Conservation (phyloP, 257 asterid genomes). For the Capsicum chinense region DNA sequence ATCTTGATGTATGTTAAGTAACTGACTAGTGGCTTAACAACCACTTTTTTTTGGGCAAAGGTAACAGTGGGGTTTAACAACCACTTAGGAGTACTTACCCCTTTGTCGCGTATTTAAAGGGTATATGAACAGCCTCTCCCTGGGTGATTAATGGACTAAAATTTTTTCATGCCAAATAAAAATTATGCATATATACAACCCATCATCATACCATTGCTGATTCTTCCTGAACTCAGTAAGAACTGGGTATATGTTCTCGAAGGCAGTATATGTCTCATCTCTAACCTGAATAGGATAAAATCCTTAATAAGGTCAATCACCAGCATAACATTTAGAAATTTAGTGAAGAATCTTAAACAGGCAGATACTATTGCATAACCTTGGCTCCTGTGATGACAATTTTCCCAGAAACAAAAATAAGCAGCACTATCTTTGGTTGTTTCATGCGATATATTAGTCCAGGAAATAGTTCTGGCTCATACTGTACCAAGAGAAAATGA, state of each 20-base stretch:
- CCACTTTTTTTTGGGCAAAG: background rate
- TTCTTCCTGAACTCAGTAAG: conserved; percentile 88
- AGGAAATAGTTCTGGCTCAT: conserved; percentile 95
- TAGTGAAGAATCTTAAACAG: background rate
- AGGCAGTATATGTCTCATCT: conserved; percentile 87
- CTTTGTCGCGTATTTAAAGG: background rate
- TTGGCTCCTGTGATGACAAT: conserved; percentile 96
- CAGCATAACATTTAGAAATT: background rate
- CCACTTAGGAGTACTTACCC: background rate
- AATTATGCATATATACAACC: background rate
- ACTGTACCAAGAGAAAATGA: conserved; percentile 52
- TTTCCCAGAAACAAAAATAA: conserved; percentile 91
- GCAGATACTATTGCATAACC: conserved; percentile 44
- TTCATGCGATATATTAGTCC: conserved; percentile 93
- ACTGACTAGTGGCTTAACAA: background rate
- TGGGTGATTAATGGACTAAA: background rate
- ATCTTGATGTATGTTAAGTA: background rate
- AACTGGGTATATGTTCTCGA: conserved; percentile 92
- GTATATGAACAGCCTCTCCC: background rate
- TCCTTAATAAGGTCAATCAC: background rate
- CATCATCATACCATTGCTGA: conserved; percentile 76
- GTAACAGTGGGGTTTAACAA: background rate
- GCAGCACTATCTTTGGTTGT: conserved; percentile 92
- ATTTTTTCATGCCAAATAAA: background rate
- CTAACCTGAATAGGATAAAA: conserved; percentile 58